A percentile compares a stretch with the other conserved stretches of the same genome.
phyloP scores from a whole-genome alignment of 2,329 filamentous ascomycete species.

The Aspergillus proliferans region DNA sequence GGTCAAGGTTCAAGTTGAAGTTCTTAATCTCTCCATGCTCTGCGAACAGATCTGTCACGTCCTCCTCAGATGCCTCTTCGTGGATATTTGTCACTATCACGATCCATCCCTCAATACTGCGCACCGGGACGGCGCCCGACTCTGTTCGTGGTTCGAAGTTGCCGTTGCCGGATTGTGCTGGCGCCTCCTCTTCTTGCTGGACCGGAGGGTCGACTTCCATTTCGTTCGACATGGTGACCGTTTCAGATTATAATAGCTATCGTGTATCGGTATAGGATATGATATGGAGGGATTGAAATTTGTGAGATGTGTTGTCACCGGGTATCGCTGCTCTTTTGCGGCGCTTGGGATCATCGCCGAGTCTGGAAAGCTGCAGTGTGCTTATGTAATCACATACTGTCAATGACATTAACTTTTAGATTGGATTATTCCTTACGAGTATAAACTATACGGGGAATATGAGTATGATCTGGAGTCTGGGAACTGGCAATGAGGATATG shows the following conservation, averaged over 20 bases:
- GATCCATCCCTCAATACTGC: conserved; percentile 65
- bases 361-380: conserved; percentile 1
- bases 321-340: neutral
- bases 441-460: no score
- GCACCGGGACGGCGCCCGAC: conserved; percentile 50
- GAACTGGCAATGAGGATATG: no score
- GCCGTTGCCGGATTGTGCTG: conserved; percentile 20
- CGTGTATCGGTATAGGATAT: neutral
- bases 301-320: neutral
- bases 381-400: neutral
- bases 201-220: conserved; percentile 42
- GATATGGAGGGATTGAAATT: neutral
- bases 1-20: conserved; percentile 59
- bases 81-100: conserved; percentile 64
- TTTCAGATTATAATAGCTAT: neutral
- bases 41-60: conserved; percentile 59
- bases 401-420: neutral
- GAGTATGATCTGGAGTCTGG: no score
- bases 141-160: conserved; percentile 39
- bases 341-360: neutral
- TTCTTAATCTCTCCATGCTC: conserved; percentile 64
- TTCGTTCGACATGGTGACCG: conserved; percentile 34
- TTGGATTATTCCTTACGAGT: no score
- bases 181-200: conserved; percentile 29
- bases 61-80: conserved; percentile 62